Evolutionary conservation across 768 basidiomycete genomes (phyloP), one percentile per base, ranked within the genome.

Genomic region (Suillus subaureus): DNA sequence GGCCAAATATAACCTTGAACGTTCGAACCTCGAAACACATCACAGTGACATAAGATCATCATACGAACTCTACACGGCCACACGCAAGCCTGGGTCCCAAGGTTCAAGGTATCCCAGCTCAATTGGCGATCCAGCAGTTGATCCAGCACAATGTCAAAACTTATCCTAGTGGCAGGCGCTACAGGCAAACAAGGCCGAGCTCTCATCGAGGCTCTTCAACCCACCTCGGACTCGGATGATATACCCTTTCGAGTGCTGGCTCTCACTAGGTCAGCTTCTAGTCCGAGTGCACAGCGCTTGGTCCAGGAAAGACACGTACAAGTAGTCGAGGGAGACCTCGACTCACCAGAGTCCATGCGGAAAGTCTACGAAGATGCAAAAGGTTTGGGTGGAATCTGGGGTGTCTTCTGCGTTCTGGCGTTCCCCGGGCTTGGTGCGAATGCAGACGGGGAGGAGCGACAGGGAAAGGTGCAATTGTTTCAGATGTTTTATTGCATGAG

Each of bases 351-450:
- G 1, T 72, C 73, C 12, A 65, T 81, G 1, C 70, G 76, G 15
- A 71, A 70, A 55, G 63, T 82, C 9, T 82, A 82, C 62, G 77
- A 79, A 45, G 74, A 78, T 40, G 75, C 73, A 2, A 74, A 76
- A 62, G 31, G 63, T 49, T 67, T 37, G 7, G 74, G 73, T 1
- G 76, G 73, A 0, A 68, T 81, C 12, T 82, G 77, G 77, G 81
- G 80, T 13, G 80, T 82, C 4, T 81, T 78, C 63, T 75, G 77
- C 37, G 77, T 76, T 35, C 72, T 81, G 1, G 78, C 77, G 8
- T 82, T 75, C 64, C 80, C 81, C 0, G 81, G 81, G 13, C 75
- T 82, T 16, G 80, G 81, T 18, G 79, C 76, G 4, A 75, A 76
- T 62, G 78, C 78, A 13, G 76, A 79, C 39, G 79, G 76, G 4